Base-by-base conservation (phyloP, 148 eudicot genomes). In the Chenopodium berlandieri region DNA sequence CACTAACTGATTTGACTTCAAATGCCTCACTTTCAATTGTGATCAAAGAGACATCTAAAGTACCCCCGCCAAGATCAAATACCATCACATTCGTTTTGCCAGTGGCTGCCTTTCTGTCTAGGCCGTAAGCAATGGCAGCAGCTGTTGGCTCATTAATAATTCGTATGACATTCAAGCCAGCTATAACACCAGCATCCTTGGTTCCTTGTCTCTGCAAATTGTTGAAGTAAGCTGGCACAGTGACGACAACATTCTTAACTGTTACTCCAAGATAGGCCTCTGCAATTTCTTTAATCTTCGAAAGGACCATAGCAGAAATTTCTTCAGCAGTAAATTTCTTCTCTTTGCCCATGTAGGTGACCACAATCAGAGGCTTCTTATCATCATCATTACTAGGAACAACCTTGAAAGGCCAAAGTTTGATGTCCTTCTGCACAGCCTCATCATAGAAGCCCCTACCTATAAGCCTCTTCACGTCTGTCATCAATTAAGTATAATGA, bases 61-160 rank as follows among this genome's bases (percentile, higher is more conserved):
- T 40, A 40, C 44, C 44, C 44, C 44, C 44, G 44, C 44, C 44
- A 40, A 40, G 44, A 40, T 40, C 44, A 40, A 40, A 40, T 40
- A 40, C 44, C 44, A 40, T 70, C 47, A 34, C 73, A 70, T 68
- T 68, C 8, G 71, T 30, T 68, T 34, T 22, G 25, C 17, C 71
- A 31, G 30, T 17, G 32, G 34, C 16, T 12, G 17, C 71, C 71
- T 68, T 68, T 68, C 16, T 68, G 71, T 68, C 40, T 68, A 68
- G 71, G 19, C 71, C 71, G 16, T 68, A 68, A 68, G 71, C 71
- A 68, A 68, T 68, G 40, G 71, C 71, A 31, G 71, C 71, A 68
- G 71, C 71, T 68, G 71, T 68, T 11, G 71, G 71, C 44, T 68
- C 71, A 2, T 68, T 68, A 40, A 68, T 68, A 4, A 68, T 68